Base-by-base conservation (phyloP, 345 rosid species). In the Brassica incana region DNA sequence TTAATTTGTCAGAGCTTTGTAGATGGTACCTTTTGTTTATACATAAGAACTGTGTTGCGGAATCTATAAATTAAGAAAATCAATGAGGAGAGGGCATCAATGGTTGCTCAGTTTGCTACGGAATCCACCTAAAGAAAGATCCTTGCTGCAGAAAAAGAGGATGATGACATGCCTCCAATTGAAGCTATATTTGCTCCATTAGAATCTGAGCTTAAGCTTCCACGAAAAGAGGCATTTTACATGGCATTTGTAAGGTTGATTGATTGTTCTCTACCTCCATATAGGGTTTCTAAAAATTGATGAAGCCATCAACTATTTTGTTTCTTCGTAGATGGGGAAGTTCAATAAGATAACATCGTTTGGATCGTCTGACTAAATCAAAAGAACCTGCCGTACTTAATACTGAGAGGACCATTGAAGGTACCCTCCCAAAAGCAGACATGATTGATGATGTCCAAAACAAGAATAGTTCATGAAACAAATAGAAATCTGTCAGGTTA, bases 51-150 rank as follows among this genome's bases (percentile, higher is more conserved):
- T 0, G 7, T 11, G 66, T 52, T 74, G 81, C 92, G 91, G 99
- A 95, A 93, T 87, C 91, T 95, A 81, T 97, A 95, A 85, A 91
- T 93, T 74, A 95, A 93, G 88, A 95, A 91, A 85, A 88, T 93
- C 80, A 95, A 91, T 78, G 99, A 95, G 86, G 99, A 95, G 81
- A 95, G 25, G 90, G 95, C 99, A 36, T 93, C 97, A 65, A 90
- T 93, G 99, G 98, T 98, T 81, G 99, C 99, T 81, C 99, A 95
- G 85, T 95, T 95, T 93, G 98, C 99, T 48, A 97, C 99, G 81
- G 99, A 93, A 88, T 97, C 99, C 30, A 93, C 99, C 54, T 90
- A 93, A 82, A 88, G 99, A 79, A 90, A 97, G 80, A 98, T 95
- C 69, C 99, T 93, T 80, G 97, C 99, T 87, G 99, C 99, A 67